phyloP scores from a whole-genome alignment of 208 protist species.

The Trypanosoma cruzi region DNA sequence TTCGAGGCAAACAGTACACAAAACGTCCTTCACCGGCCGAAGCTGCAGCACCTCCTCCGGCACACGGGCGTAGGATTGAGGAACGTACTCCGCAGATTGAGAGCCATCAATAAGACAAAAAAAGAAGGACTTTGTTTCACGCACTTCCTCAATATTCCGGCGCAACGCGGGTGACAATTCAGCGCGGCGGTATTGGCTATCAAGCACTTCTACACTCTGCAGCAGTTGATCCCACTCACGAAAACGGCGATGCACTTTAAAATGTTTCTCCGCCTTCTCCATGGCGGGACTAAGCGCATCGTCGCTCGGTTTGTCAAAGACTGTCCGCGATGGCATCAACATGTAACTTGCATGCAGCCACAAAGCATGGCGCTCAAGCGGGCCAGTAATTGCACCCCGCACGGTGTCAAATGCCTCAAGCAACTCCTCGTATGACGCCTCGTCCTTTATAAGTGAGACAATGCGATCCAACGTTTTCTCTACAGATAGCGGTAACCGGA shows the following conservation, averaged over 20 bases:
- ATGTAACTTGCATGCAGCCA: conserved; percentile 85
- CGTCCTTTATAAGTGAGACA: conserved; percentile 61
- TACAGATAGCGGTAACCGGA: conserved; percentile 60
- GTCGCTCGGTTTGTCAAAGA: conserved; percentile 85
- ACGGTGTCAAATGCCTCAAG: conserved; percentile 81
- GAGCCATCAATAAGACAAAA: conserved; percentile 89
- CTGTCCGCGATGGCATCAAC: conserved; percentile 68
- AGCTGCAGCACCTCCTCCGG: conserved; percentile 74
- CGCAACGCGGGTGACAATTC: conserved; percentile 31
- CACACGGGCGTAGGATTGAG: conserved; percentile 71
- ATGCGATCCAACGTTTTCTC: conserved; percentile 61
- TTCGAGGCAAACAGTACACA: conserved; percentile 74
- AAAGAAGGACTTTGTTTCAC: conserved; percentile 76
- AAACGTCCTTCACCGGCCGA: conserved; percentile 63
- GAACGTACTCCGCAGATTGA: conserved; percentile 53
- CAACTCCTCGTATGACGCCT: conserved; percentile 74
- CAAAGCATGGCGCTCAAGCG: conserved; percentile 78
- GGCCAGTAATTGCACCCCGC: conserved; percentile 74
- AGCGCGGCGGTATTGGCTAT: conserved; percentile 65
- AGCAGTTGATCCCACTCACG: conserved; percentile 71
- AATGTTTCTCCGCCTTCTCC: conserved; percentile 45
- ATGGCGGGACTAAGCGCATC: conserved; percentile 63
- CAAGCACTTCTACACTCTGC: conserved; percentile 70
- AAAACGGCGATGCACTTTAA: conserved; percentile 53
- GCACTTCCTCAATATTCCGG: conserved; percentile 57